Evolutionary conservation across 1,139 yeast genomes (phyloP).

Genomic region (Starmera stellimalicola): DNA sequence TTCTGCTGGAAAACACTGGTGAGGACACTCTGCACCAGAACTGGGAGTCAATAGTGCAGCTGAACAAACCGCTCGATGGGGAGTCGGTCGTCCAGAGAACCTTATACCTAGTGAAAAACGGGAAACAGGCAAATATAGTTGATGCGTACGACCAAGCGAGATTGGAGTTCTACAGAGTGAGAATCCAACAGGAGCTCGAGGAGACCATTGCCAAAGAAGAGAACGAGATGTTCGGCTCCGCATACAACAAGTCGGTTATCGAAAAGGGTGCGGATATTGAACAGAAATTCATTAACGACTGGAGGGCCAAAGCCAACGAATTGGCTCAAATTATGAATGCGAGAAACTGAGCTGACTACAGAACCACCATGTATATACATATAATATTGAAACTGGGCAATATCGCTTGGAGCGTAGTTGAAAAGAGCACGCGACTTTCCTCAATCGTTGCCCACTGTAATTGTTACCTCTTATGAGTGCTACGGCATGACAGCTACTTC

Average conservation of each 20-base stretch:
- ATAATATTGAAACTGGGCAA: no score
- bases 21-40: slow-evolving; percentile 43
- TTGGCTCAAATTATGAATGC: slow-evolving; percentile 38
- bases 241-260: slow-evolving; percentile 50
- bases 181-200: slow-evolving; percentile 78
- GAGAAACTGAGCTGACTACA: no score
- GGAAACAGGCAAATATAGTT: slow-evolving; percentile 32
- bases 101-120: slow-evolving; percentile 46
- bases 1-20: slow-evolving; percentile 67
- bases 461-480: no score
- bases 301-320: slow-evolving; percentile 65
- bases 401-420: no score
- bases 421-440: no score
- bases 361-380: no score
- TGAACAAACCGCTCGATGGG: slow-evolving; percentile 72
- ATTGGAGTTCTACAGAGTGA: slow-evolving; percentile 74
- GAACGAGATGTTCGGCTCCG: slow-evolving; percentile 76
- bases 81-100: slow-evolving; percentile 94
- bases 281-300: slow-evolving; percentile 57
- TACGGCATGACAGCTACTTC: slow-evolving; percentile 11
- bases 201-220: slow-evolving; percentile 75
- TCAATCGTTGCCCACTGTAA: no score
- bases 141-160: slow-evolving; percentile 83
- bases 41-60: slow-evolving; percentile 74
- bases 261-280: slow-evolving; percentile 66